Conservation (phyloP, 192 early-diverging fungal genomes). For the Entomortierella lignicola region DNA sequence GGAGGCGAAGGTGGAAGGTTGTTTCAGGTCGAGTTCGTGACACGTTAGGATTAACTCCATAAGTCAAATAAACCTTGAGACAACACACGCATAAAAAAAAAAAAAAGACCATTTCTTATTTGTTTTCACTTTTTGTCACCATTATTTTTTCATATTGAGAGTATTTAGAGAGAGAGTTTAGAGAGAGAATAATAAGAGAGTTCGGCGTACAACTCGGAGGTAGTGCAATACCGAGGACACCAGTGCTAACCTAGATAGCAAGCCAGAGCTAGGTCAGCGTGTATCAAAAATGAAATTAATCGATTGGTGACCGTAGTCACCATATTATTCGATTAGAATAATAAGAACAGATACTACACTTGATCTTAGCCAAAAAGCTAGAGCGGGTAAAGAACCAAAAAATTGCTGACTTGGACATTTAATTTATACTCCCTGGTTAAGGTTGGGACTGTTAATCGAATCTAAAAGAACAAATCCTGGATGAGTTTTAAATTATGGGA, state of each 20-base stretch:
- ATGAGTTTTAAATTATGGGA: too few species aligned
- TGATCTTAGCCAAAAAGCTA: conserved; percentile 89
- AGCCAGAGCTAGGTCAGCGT: conserved; percentile 49
- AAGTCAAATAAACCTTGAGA: background rate
- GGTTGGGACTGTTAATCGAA: background rate
- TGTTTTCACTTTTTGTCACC: background rate
- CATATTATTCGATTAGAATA: conserved; percentile 57
- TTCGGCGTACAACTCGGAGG: conserved; percentile 55
- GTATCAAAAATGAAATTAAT: conserved; percentile 55
- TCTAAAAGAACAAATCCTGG: too few species aligned
- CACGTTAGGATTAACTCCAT: background rate
- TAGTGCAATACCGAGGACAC: conserved; percentile 59
- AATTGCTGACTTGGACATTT: background rate
- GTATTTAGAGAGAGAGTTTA: conserved; percentile 8
- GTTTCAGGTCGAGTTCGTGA: background rate
- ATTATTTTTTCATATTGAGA: background rate
- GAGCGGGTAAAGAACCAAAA: conserved; percentile 70
- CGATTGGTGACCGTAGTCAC: conserved; percentile 38
- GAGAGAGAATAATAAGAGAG: conserved; percentile 14
- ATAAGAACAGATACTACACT: conserved; percentile 89
- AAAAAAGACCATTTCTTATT: background rate
- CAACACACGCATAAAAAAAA: background rate
- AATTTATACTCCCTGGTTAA: conserved; percentile 12
- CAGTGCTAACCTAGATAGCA: conserved; percentile 46
- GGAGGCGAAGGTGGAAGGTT: background rate